Conservation (phyloP, 805 yeast genomes). For the Wickerhamia fluorescens region DNA sequence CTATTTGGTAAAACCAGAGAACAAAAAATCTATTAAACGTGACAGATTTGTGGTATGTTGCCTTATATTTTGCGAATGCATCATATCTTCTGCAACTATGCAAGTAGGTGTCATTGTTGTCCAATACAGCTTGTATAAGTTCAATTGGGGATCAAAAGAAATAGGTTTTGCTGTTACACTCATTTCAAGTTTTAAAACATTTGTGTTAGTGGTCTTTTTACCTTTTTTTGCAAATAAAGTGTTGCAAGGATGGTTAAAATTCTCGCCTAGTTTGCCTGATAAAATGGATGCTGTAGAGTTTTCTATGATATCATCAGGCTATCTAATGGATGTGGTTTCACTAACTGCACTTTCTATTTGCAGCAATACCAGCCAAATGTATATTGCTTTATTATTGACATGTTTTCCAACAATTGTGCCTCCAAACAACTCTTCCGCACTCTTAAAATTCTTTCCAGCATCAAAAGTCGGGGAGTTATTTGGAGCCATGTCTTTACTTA, state of each 20-base stretch:
- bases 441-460: slow-evolving; percentile 54
- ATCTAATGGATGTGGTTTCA: slow-evolving; percentile 8
- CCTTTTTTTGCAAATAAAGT: slow-evolving; percentile 11
- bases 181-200: slow-evolving; percentile 10
- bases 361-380: slow-evolving; percentile 1
- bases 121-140: slow-evolving; percentile 13
- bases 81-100: too few relatives aligned
- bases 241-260: too few relatives aligned
- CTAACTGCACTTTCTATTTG: slow-evolving; percentile 6
- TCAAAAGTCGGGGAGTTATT: slow-evolving; percentile 61
- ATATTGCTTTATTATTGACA: slow-evolving; percentile 2
- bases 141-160: slow-evolving; percentile 12
- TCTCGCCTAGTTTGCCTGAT: too few relatives aligned
- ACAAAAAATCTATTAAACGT: too few relatives aligned
- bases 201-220: slow-evolving; percentile 10
- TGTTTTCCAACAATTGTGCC: slow-evolving; percentile 36
- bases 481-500: slow-evolving; percentile 58
- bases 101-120: too few relatives aligned
- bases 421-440: slow-evolving; percentile 53
- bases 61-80: too few relatives aligned
- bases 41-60: too few relatives aligned
- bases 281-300: slow-evolving; percentile 1
- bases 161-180: slow-evolving; percentile 12
- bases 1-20: too few relatives aligned
- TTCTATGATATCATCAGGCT: not conserved